Evolutionary conservation across 192 early-diverging fungal genomes (phyloP).

Genomic region (Backusella sp.): DNA sequence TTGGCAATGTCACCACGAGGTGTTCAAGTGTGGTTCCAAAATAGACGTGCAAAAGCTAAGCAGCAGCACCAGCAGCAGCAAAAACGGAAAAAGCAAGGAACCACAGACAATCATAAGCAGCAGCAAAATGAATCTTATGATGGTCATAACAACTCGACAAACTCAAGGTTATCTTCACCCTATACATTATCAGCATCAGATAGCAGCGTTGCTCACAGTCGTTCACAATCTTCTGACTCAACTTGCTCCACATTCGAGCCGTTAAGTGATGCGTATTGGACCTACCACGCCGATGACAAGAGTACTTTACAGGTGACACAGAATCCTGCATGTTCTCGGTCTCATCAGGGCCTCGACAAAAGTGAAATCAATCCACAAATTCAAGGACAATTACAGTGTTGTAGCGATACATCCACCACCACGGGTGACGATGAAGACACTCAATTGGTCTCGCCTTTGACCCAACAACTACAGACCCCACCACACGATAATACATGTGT

Average conservation of each 20-base stretch:
- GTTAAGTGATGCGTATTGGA: background rate
- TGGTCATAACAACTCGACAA: background rate
- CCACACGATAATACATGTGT: conserved; percentile 1
- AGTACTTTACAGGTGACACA: background rate
- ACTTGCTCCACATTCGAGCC: background rate
- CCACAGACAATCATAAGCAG: background rate
- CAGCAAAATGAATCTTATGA: background rate
- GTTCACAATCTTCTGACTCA: conserved; percentile 9
- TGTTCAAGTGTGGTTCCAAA: conserved; percentile 87
- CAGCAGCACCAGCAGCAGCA: conserved; percentile 26
- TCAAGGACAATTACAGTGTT: background rate
- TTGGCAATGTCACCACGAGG: conserved; percentile 71
- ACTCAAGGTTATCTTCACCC: conserved; percentile 4
- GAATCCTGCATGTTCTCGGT: background rate
- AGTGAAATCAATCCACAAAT: background rate
- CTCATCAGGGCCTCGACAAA: background rate
- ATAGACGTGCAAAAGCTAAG: conserved; percentile 77
- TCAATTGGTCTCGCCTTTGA: background rate
- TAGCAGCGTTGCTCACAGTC: background rate
- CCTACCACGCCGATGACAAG: background rate
- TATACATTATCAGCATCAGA: conserved; percentile 11
- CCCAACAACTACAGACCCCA: background rate
- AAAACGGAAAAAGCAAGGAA: conserved; percentile 21
- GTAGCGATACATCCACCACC: background rate
- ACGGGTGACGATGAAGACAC: background rate